Base-by-base conservation (phyloP, 768 basidiomycete species). In the Boletus vinaceobasis region DNA sequence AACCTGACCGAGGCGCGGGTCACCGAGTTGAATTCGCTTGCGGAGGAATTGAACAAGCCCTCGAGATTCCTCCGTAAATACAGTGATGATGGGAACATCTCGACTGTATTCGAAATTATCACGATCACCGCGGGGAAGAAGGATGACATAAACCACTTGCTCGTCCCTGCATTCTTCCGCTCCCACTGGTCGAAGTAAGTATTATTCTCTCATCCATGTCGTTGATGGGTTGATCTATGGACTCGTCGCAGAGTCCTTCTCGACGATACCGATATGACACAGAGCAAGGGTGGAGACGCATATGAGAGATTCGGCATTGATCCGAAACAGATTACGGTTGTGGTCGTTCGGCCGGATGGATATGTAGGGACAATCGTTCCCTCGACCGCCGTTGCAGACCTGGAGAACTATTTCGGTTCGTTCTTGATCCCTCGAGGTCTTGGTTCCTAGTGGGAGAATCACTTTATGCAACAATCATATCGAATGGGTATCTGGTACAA, bases 391-490 rank as follows among this genome's bases (percentile, higher is more conserved):
- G 11, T 65, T 38, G 50, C 40, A 6, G 73, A 75, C n/a, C 43
- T 88, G 43, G 69, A 75, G 32, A 21, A 23, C 1, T 87, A 87
- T 61, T 82, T 88, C 37, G 61, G 65, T 1, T 63, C 65, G 1
- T 85, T 87, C 61, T 68, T 79, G 65, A 52, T 65, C 23, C 36
- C 67, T 48, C 47, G 14, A 14, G 15, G n/a, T 17, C 31, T 13
- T 13, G 27, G 36, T 27, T 40, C 45, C 37, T 39, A 21, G 43
- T n/a, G 10, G 23, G 32, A 27, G 29, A n/a, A 38, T n/a, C n/a
- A 8, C 36, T 38, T 7, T 33, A 38, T 38, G 23, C 8, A 13
- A 52, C 51, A 6, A 19, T 19, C 38, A 15, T 19, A 43, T 35
- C 27, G 19, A 19, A 2, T 23, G 60, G 57, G 55, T 59, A 68